Evolutionary conservation across 257 asterid species (phyloP).

Genomic region (Primulina huaijiensis): DNA sequence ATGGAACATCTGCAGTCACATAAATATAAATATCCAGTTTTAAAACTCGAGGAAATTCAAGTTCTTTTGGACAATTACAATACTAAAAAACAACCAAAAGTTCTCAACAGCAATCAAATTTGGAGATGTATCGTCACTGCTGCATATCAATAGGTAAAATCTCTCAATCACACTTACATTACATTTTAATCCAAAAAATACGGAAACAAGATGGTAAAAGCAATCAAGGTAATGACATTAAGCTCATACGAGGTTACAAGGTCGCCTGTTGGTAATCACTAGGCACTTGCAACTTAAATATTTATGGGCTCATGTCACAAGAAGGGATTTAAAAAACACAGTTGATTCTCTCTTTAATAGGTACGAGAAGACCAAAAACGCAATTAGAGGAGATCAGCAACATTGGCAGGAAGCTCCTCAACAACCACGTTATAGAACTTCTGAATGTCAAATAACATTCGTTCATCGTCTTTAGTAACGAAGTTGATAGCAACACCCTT

Average conservation of each 20-base stretch:
- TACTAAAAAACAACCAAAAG: constrained; percentile 29
- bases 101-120: constrained; percentile 29
- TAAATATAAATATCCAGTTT: neutral
- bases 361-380: neutral
- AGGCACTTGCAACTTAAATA: neutral
- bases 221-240: constrained; percentile 12
- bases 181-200: constrained; percentile 34
- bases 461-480: constrained; percentile 51
- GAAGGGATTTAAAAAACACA: neutral
- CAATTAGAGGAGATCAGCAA: neutral
- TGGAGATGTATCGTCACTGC: constrained; percentile 29
- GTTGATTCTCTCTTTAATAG: neutral
- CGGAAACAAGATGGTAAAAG: constrained; percentile 27
- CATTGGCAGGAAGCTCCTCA: constrained; percentile 53
- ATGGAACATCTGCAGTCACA: neutral
- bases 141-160: constrained; percentile 30
- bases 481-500: constrained; percentile 66
- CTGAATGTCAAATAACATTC: constrained; percentile 55
- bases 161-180: constrained; percentile 29
- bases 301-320: neutral
- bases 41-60: neutral
- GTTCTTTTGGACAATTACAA: constrained; percentile 36
- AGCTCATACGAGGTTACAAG: constrained; percentile 1
- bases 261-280: neutral
- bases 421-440: constrained; percentile 46